phyloP scores from a whole-genome alignment of 2,329 filamentous ascomycete species.

The Beauveria pseudobassiana region DNA sequence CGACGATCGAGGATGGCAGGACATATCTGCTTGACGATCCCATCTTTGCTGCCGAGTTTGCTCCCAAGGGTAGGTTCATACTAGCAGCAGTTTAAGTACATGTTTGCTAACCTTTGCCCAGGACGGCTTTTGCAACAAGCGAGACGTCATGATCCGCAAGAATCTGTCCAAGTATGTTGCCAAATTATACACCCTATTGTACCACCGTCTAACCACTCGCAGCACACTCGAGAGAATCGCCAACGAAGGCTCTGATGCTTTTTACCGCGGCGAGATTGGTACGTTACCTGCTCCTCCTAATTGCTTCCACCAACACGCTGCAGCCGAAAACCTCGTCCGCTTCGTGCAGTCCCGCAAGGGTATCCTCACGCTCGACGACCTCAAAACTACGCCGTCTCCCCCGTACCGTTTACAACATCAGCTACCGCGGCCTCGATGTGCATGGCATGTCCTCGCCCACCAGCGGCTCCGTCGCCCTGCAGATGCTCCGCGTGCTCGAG shows the following conservation, averaged over 20 bases:
- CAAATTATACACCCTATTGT: neutral
- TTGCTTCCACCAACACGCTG: slow-evolving; percentile 18
- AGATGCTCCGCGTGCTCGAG: slow-evolving; percentile 74
- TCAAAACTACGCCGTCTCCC: slow-evolving; percentile 65
- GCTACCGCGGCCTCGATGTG: slow-evolving; percentile 64
- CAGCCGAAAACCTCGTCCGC: slow-evolving; percentile 64
- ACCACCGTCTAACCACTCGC: slow-evolving; percentile 1
- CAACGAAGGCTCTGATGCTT: slow-evolving; percentile 60
- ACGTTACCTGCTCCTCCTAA: slow-evolving; percentile 2
- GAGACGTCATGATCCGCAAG: slow-evolving; percentile 72
- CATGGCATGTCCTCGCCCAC: slow-evolving; percentile 66
- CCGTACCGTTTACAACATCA: slow-evolving; percentile 55
- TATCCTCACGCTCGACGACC: slow-evolving; percentile 77
- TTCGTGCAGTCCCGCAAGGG: slow-evolving; percentile 63
- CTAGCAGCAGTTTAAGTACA: neutral
- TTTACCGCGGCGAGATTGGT: slow-evolving; percentile 64
- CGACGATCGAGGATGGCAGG: slow-evolving; percentile 16
- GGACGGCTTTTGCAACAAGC: slow-evolving; percentile 60
- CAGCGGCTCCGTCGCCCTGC: slow-evolving; percentile 68
- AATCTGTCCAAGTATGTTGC: slow-evolving; percentile 56
- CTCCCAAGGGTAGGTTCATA: slow-evolving; percentile 54
- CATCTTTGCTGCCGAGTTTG: slow-evolving; percentile 82
- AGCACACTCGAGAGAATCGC: slow-evolving; percentile 71
- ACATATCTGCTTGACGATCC: slow-evolving; percentile 70
- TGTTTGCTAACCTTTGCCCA: slow-evolving; percentile 13